Conservation (phyloP, 768 basidiomycete genomes). For the Podaxis pistillaris region DNA sequence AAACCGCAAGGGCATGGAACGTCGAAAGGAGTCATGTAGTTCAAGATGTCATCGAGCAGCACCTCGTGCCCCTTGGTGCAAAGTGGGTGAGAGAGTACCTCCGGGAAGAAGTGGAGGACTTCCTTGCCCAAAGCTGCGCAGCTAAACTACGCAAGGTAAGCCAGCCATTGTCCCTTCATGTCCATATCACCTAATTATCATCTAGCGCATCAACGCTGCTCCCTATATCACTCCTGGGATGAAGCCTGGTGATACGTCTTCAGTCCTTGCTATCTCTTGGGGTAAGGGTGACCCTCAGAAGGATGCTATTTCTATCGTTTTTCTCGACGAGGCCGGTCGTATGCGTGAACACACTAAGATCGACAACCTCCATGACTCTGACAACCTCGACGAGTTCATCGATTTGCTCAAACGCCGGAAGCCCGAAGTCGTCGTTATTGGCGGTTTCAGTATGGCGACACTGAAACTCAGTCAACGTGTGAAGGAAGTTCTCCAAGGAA, state of each 20-base stretch:
- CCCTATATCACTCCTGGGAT: conserved; percentile 65
- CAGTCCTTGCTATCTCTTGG: conserved; percentile 90
- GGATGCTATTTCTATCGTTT: conserved; percentile 84
- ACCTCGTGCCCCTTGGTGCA: conserved; percentile 80
- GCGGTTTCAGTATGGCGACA: conserved; percentile 85
- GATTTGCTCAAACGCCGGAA: conserved; percentile 80
- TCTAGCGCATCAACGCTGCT: conserved; percentile 79
- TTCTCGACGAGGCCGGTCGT: conserved; percentile 85
- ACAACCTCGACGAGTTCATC: conserved; percentile 69
- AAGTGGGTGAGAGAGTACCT: conserved; percentile 91
- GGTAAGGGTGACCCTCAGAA: conserved; percentile 93
- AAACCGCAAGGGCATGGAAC: conserved; percentile 90
- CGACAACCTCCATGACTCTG: conserved; percentile 78
- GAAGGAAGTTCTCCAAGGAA: conserved; percentile 47
- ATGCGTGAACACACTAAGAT: conserved; percentile 88
- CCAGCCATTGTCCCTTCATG: conserved; percentile 22
- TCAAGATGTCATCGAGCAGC: conserved; percentile 73
- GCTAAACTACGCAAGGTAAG: conserved; percentile 65
- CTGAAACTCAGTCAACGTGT: conserved; percentile 63
- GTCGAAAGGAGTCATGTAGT: conserved; percentile 77
- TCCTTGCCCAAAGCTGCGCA: conserved; percentile 66
- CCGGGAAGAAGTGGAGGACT: conserved; percentile 88
- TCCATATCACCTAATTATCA: conserved; percentile 1
- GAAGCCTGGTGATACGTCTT: conserved; percentile 69
- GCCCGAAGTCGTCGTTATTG: conserved; percentile 87